Evolutionary conservation across 2,329 filamentous ascomycete genomes (phyloP), one percentile per base, ranked within the genome.

Genomic region (Ceratocystis smalleyi): DNA sequence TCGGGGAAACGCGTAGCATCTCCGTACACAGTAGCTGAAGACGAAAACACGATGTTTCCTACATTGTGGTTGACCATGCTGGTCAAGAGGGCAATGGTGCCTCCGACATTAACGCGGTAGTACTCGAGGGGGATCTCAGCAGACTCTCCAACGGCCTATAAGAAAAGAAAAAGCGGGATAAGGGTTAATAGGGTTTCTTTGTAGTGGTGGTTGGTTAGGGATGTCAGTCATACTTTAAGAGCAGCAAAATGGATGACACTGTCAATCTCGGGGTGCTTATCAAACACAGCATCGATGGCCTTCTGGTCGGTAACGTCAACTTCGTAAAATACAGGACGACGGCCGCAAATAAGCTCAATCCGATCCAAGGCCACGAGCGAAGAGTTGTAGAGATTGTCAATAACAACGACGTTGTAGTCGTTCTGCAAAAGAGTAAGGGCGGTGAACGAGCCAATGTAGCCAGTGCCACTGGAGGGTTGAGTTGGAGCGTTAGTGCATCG

Each of bases 361-460:
- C 94, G 91, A 76, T 96, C 92, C 71, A 99, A 77, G 69, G 88
- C 89, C 72, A 96, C 91, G 71, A 86, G 81, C 67, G 89, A 96
- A 60, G 94, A 96, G 78, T 99, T 99, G 86, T 95, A 96, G 69
- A 97, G 83, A 77, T 85, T 97, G 79, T 99, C 94, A 69, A 94
- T 86, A 69, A 99, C 90, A 74, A 99, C 88, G 68, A 99, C 94
- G 75, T 97, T 86, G 82, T 97, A 97, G 75, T 86, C 91, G 72
- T 94, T 88, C 73, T 96, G 82, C 70, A 99, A 89, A 30, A 99
- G 88, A 63, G 91, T 87, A 62, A 99, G 85, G 65, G 89, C 81
- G 67, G 94, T 99, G 81, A 97, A 97, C 61, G 92, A 97, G 74
- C 94, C 94, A 76, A 99, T 99, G 81, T 99, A 99, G 79, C 94